Evolutionary conservation across 768 basidiomycete genomes (phyloP).

Genomic region (Mycena sanguinolenta): DNA sequence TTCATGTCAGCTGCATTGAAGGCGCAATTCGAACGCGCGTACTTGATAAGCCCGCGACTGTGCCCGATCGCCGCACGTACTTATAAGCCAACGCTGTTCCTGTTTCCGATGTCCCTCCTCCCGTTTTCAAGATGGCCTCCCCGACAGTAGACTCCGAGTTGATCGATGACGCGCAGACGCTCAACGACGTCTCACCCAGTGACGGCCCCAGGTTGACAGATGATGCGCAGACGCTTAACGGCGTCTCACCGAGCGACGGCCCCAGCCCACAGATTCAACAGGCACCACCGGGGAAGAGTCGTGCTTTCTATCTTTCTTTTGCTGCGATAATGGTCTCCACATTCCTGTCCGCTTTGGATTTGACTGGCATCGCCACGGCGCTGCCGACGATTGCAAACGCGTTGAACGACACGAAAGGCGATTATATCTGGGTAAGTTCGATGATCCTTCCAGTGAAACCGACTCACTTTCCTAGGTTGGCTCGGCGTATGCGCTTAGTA

Average conservation of each 20-base stretch:
- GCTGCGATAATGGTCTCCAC: conserved; percentile 33
- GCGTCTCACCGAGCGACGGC: not conserved
- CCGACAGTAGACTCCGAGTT: not conserved
- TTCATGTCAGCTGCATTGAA: too few relatives aligned
- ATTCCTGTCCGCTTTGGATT: conserved; percentile 33
- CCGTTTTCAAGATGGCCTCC: not conserved
- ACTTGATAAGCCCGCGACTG: too few relatives aligned
- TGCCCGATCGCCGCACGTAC: too few relatives aligned
- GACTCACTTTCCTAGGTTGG: conserved; percentile 45
- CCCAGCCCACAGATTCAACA: not conserved
- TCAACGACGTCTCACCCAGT: too few relatives aligned
- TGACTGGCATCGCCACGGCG: conserved; percentile 35
- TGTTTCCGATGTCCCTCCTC: too few relatives aligned
- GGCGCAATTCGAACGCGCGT: too few relatives aligned
- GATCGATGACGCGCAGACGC: too few relatives aligned
- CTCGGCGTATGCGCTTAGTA: conserved; percentile 55
- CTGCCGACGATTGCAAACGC: conserved; percentile 36
- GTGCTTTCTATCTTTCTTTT: conserved; percentile 37
- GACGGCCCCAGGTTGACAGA: too few relatives aligned
- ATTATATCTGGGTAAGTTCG: conserved; percentile 34
- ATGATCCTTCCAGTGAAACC: not conserved
- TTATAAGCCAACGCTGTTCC: too few relatives aligned
- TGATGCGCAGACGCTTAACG: not conserved
- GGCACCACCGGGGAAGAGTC: conserved; percentile 5
- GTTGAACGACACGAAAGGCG: conserved; percentile 35